Evolutionary conservation across 75 land plant genomes (phyloP), one percentile per base, ranked within the genome.

Genomic region (Sequoiadendron giganteum): DNA sequence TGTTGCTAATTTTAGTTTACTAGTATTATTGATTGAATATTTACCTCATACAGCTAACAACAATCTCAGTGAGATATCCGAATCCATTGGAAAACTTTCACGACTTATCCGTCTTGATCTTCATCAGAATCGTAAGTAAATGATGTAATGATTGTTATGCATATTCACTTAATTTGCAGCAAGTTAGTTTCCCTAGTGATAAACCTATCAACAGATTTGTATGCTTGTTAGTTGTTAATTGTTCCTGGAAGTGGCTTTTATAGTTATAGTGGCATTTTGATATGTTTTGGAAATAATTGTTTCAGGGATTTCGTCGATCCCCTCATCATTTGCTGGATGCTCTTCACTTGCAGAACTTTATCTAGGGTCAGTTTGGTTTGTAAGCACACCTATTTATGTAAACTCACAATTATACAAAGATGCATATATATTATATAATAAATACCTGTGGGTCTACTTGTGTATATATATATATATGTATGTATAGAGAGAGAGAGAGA

Each of bases 91-190:
- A 82, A 84, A 86, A 16, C 96, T 98, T 80, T 92, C 95, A 52
- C 94, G 94, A 81, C 94, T 98, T 28, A 88, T 96, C 55, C 97
- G 99, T 38, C 94, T 98, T 38, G 94, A 98, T 52, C 88, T 98
- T 40, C 96, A 95, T 88, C 98, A 98, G 56, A 98, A 98, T 79
- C 91, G 99, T 98, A 90, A 91, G 54, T 39, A 87, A 88, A 14
- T 10, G 54, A 8, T 77, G 39, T 82, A 28, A 43, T 70, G 40
- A 5, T 38, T 45, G 42, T 75, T 36, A 58, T 43, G 7, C 16
- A n/a, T 10, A 14, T 85, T 85, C 58, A 48, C 11, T 25, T 47
- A 30, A n/a, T 34, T n/a, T 85, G 54, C 21, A 30, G 34, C 36
- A 54, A 48, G 32, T 15, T 85, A 14, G 86, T 32, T 32, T 38